These are phyloP conservation scores for Wallemia mellicola DNA, from an alignment of 1,284 basidiomycete genomes.

Conservation along the genomic window DNA sequence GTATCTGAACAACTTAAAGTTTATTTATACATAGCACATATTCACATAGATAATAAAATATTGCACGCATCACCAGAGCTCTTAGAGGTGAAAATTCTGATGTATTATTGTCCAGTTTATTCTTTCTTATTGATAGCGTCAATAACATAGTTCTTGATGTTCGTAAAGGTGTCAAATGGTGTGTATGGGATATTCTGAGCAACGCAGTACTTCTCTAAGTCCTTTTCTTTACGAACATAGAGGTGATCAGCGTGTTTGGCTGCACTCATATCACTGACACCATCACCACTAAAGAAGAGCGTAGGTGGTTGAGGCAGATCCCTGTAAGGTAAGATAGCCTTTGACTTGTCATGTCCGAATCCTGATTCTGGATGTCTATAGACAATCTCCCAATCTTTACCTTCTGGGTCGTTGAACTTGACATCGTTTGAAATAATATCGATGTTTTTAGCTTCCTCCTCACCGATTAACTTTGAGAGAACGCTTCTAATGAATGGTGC, in stretches of 20 bases:
- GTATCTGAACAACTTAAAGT: neutral
- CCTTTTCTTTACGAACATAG: constrained; percentile 25
- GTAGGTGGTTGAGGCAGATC: constrained; percentile 36
- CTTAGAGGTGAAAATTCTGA: no score
- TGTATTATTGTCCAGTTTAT: neutral
- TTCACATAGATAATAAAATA: neutral
- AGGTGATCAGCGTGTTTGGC: constrained; percentile 64
- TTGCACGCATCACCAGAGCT: no score
- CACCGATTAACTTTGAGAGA: constrained; percentile 41
- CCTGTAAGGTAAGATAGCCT: constrained; percentile 61
- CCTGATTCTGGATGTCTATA: constrained; percentile 61
- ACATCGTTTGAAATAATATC: constrained; percentile 76
- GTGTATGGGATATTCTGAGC: neutral
- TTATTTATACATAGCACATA: neutral
- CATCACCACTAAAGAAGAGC: constrained; percentile 82
- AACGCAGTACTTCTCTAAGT: neutral
- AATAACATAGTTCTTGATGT: neutral
- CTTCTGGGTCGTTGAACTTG: constrained; percentile 25
- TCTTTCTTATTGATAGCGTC: neutral
- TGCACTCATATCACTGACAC: constrained; percentile 65
- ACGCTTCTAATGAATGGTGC: constrained; percentile 65
- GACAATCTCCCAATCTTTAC: constrained; percentile 45
- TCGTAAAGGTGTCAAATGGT: neutral
- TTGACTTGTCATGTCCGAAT: constrained; percentile 78
- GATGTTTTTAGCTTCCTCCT: constrained; percentile 39